Evolutionary conservation across 2,329 filamentous ascomycete species (phyloP).

Genomic region (Phaeosphaeria sp.): DNA sequence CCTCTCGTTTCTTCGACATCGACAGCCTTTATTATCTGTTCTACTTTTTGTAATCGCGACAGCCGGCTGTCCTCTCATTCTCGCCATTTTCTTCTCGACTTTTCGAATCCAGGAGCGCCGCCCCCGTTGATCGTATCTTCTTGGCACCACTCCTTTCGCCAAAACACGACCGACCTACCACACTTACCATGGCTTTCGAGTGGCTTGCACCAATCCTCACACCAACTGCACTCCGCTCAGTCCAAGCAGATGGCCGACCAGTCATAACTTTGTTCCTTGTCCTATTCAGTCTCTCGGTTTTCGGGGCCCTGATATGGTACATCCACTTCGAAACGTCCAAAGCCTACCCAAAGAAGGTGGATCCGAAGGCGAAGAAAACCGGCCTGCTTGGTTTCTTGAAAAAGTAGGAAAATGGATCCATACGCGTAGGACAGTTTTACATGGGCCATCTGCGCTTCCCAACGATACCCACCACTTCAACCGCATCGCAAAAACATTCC

Average conservation of each 20-base stretch:
- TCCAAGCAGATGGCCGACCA: slow-evolving; percentile 70
- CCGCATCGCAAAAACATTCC: neutral
- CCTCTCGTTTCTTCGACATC: slow-evolving; percentile 13
- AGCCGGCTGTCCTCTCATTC: slow-evolving; percentile 31
- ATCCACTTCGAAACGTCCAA: slow-evolving; percentile 39
- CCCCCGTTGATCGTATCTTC: neutral
- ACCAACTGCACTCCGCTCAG: slow-evolving; percentile 37
- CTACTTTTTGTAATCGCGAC: slow-evolving; percentile 12
- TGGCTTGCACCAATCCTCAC: slow-evolving; percentile 42
- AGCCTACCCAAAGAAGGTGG: slow-evolving; percentile 35
- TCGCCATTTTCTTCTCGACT: neutral
- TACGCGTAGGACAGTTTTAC: neutral
- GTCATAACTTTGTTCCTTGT: slow-evolving; percentile 86
- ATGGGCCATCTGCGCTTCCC: neutral
- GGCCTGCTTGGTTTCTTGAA: slow-evolving; percentile 29
- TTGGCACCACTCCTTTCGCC: neutral
- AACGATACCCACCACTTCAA: neutral
- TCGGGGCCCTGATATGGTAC: slow-evolving; percentile 34
- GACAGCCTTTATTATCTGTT: slow-evolving; percentile 11
- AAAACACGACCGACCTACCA: neutral
- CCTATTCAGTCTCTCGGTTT: slow-evolving; percentile 67
- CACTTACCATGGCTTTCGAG: slow-evolving; percentile 32
- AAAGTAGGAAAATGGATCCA: slow-evolving; percentile 11
- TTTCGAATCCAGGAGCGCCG: neutral
- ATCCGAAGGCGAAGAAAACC: slow-evolving; percentile 31